A percentile compares a stretch with the other conserved stretches of the same genome.
These are phyloP conservation scores for Agroathelia rolfsii DNA, from an alignment of 1,284 basidiomycete species.

Conservation along the genomic window DNA sequence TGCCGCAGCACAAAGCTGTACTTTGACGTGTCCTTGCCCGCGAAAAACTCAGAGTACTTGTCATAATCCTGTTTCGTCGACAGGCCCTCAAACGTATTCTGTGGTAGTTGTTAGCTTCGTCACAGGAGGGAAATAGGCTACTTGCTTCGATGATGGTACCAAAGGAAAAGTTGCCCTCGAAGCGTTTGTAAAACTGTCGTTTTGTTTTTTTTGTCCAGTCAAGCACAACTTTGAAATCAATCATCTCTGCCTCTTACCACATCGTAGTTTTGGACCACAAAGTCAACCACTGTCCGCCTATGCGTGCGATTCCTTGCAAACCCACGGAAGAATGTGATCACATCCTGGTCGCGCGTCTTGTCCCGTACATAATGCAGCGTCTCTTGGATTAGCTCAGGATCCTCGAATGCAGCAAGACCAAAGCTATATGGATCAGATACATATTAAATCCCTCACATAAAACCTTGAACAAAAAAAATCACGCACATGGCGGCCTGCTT, in stretches of 20 bases:
- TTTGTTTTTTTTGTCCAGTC: too few species aligned
- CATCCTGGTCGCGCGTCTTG: conserved; percentile 56
- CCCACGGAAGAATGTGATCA: conserved; percentile 43
- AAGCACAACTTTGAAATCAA: too few species aligned
- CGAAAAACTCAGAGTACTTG: conserved; percentile 59
- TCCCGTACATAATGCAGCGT: conserved; percentile 51
- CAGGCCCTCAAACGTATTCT: conserved; percentile 54
- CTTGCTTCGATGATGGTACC: conserved; percentile 32
- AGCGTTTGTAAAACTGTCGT: conserved; percentile 66
- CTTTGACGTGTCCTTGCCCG: conserved; percentile 54
- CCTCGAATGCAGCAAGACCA: conserved; percentile 36
- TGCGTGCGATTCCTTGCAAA: conserved; percentile 34
- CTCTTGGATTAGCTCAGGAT: conserved; percentile 39
- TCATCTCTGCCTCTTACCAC: conserved; percentile 24
- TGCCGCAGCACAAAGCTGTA: conserved; percentile 58
- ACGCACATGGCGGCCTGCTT: conserved; percentile 61
- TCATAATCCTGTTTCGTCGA: conserved; percentile 63
- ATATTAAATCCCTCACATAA: conserved; percentile 12
- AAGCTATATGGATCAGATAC: conserved; percentile 10
- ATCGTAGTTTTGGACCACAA: conserved; percentile 27
- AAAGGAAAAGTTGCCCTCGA: conserved; percentile 59
- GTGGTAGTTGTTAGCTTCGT: neutral
- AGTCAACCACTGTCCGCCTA: conserved; percentile 27
- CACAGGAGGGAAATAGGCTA: neutral
- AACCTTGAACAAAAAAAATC: conserved; percentile 1